Evolutionary conservation across 1,139 yeast species (phyloP).

Genomic region (Sugiyamaella pinicola): DNA sequence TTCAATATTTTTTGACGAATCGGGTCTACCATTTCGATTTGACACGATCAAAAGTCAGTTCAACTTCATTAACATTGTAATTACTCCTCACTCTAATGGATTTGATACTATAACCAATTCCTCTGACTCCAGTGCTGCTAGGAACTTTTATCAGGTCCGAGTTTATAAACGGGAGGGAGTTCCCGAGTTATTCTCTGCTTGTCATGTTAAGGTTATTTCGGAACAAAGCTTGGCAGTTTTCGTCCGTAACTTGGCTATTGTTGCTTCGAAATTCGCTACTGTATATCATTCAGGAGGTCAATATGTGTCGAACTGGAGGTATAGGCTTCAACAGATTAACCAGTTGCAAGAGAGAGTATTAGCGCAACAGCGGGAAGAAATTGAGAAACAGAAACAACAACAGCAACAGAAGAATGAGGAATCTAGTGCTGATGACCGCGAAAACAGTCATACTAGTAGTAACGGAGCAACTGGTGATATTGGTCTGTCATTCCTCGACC

Average conservation of each 20-base stretch:
- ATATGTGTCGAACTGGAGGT: constrained; percentile 66
- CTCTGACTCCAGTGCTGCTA: constrained; percentile 6
- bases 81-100: constrained; percentile 59
- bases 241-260: constrained; percentile 65
- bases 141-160: constrained; percentile 58
- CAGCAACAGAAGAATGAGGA: constrained; percentile 23
- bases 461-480: constrained; percentile 22
- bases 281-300: constrained; percentile 56
- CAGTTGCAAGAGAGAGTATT: constrained; percentile 51
- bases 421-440: constrained; percentile 33
- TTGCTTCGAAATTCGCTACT: constrained; percentile 71
- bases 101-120: constrained; percentile 22
- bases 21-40: constrained; percentile 66
- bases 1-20: constrained; percentile 77
- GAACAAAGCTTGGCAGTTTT: constrained; percentile 61
- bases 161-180: constrained; percentile 67
- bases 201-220: constrained; percentile 70
- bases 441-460: constrained; percentile 1
- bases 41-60: constrained; percentile 76
- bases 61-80: constrained; percentile 77
- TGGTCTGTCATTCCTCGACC: constrained; percentile 34
- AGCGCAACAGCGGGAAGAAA: constrained; percentile 29
- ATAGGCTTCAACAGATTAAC: constrained; percentile 60
- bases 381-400: constrained; percentile 9
- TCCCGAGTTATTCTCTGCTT: constrained; percentile 75